Percentiles rank a stretch among this genome's conserved stretches.
These are phyloP conservation scores for Ogataea henricii DNA, from an alignment of 805 yeast species.

Conservation along the genomic window DNA sequence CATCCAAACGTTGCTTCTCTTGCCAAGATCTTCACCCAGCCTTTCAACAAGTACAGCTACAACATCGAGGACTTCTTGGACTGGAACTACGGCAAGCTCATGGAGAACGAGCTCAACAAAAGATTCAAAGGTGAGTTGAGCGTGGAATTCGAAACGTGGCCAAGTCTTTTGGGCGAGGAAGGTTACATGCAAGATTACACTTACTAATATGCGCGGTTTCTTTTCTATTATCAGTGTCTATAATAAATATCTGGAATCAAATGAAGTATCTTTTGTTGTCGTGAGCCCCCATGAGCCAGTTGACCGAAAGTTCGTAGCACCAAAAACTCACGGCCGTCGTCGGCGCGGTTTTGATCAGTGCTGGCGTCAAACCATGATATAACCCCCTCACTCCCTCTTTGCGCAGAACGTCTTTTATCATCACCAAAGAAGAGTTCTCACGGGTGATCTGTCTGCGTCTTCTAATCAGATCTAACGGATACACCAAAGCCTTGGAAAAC, in stretches of 20 bases:
- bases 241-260: neutral
- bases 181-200: slow-evolving; percentile 27
- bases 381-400: slow-evolving; percentile 67
- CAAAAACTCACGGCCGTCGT: slow-evolving; percentile 47
- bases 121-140: slow-evolving; percentile 73
- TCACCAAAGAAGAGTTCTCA: slow-evolving; percentile 18
- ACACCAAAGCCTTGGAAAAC: slow-evolving; percentile 68
- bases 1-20: slow-evolving; percentile 95
- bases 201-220: slow-evolving; percentile 11
- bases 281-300: slow-evolving; percentile 22
- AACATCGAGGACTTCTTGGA: slow-evolving; percentile 93
- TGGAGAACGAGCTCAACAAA: slow-evolving; percentile 65
- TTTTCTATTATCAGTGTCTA: slow-evolving; percentile 5
- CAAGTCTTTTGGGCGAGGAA: slow-evolving; percentile 37
- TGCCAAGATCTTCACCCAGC: slow-evolving; percentile 86
- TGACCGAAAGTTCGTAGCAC: slow-evolving; percentile 35
- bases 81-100: slow-evolving; percentile 73
- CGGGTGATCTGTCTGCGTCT: slow-evolving; percentile 68
- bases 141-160: slow-evolving; percentile 67
- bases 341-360: slow-evolving; percentile 80
- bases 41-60: slow-evolving; percentile 83
- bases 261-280: neutral
- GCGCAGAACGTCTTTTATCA: slow-evolving; percentile 43
- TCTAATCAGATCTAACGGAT: slow-evolving; percentile 84
- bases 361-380: slow-evolving; percentile 73